phyloP scores from a whole-genome alignment of 768 basidiomycete species.

The Floccularia luteovirens region DNA sequence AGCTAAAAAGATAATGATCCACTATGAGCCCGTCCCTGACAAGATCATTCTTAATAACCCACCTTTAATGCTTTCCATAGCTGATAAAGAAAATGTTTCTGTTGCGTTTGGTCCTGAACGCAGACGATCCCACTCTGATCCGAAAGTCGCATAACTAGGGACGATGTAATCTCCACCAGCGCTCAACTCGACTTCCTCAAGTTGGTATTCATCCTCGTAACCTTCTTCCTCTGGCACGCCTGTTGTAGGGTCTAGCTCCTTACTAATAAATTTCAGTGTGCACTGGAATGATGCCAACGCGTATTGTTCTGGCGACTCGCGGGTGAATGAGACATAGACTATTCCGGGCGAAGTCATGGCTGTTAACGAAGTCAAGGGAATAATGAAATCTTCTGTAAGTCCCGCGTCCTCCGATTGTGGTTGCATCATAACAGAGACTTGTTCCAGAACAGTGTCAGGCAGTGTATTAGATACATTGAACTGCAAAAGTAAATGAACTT shows the following conservation, averaged over 20 bases:
- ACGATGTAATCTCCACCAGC: constrained; percentile 93
- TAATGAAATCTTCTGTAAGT: constrained; percentile 91
- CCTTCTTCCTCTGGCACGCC: constrained; percentile 96
- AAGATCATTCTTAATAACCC: constrained; percentile 16
- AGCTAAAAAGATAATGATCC: constrained; percentile 38
- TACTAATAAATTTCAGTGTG: constrained; percentile 90
- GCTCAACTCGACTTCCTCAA: constrained; percentile 92
- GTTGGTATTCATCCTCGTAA: constrained; percentile 98
- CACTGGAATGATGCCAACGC: constrained; percentile 82
- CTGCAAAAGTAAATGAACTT: constrained; percentile 30
- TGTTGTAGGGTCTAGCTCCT: constrained; percentile 93
- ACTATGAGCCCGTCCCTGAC: constrained; percentile 1
- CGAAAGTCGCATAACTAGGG: constrained; percentile 90
- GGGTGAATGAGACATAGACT: constrained; percentile 91
- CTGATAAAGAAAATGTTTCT: constrained; percentile 89
- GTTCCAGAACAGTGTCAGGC: constrained; percentile 90
- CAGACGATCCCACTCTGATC: constrained; percentile 92
- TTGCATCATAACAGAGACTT: constrained; percentile 91
- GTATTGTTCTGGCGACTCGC: constrained; percentile 71
- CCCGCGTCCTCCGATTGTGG: constrained; percentile 65
- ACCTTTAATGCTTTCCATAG: constrained; percentile 95
- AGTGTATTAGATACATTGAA: constrained; percentile 98
- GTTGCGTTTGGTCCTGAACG: constrained; percentile 70
- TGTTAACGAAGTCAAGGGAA: constrained; percentile 68
- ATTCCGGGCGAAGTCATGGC: constrained; percentile 70